Evolutionary conservation across 1,284 basidiomycete species (phyloP), one percentile per base, ranked within the genome.

Genomic region (Phellopilus nigrolimitatus): DNA sequence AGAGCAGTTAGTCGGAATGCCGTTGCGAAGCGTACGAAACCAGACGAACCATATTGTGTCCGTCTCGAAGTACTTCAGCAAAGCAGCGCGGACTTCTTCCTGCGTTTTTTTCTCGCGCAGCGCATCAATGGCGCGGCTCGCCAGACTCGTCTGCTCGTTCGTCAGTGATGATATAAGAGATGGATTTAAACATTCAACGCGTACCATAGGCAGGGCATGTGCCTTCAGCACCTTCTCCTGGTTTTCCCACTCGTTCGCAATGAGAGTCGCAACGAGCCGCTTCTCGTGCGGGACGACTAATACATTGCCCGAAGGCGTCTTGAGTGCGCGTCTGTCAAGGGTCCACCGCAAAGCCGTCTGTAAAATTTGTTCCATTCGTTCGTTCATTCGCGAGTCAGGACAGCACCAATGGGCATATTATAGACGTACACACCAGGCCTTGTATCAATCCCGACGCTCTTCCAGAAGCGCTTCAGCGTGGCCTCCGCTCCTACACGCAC

Each of bases 161-260:
- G 37, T 21, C 15, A 56, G 56, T 53, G 34, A 34, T n/a, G 42
- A 19, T 25, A 9, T 45, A 25, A 34, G 19, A 31, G 24, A 48
- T 6, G 47, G 47, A 39, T 37, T n/a, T n/a, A n/a, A 42, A 48
- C 37, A 46, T 17, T 38, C 5, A 27, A 68, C 80, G 57, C 60
- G n/a, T n/a, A 95, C 95, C 75, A 97, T 80, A 4, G 95, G 95
- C 24, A 99, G 70, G 0, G 93, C 85, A 66, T 97, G 91, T 27
- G 89, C 89, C 68, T 95, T 97, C 57, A 98, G 64, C 1, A 94
- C 64, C 19, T 75, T 82, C 52, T 85, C 83, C 71, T 98, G 95
- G 63, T 89, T 91, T 64, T 97, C 91, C 95, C 95, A 99, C 71
- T 99, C 95, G 53, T 88, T 80, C 8, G 94, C 95, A 58, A 99